These are phyloP conservation scores for Amaranthus cruentus DNA, from an alignment of 148 eudicot species.

Conservation along the genomic window DNA sequence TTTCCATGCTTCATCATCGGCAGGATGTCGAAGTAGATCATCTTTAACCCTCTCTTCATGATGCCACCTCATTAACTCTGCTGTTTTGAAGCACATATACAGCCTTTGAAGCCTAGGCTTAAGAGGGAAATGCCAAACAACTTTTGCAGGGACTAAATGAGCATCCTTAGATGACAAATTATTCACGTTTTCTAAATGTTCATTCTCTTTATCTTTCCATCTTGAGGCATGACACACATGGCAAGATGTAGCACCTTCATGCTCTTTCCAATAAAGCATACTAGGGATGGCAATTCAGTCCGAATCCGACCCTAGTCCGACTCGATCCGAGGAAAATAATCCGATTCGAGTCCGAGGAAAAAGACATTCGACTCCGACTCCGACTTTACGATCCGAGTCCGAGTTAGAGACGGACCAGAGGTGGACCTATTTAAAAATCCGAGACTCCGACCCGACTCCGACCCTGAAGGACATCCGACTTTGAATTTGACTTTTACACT, in stretches of 20 bases:
- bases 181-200: background rate
- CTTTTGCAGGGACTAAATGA: background rate
- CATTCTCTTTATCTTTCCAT: background rate
- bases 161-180: background rate
- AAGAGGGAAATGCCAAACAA: conserved; percentile 4
- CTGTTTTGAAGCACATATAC: background rate
- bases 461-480: too few species aligned
- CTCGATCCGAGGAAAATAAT: too few species aligned
- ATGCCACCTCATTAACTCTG: background rate
- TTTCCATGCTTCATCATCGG: background rate
- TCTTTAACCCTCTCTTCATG: background rate
- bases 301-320: too few species aligned
- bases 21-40: background rate
- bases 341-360: too few species aligned
- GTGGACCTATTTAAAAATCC: too few species aligned
- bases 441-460: too few species aligned
- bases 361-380: too few species aligned
- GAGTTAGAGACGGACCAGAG: too few species aligned
- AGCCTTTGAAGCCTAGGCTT: conserved; percentile 1
- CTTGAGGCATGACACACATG: background rate
- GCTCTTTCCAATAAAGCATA: conserved; percentile 2
- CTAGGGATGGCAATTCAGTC: too few species aligned
- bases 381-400: too few species aligned
- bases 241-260: background rate
- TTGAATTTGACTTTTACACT: too few species aligned